Conservation (phyloP, 805 yeast genomes). For the Ogataea saltuana region DNA sequence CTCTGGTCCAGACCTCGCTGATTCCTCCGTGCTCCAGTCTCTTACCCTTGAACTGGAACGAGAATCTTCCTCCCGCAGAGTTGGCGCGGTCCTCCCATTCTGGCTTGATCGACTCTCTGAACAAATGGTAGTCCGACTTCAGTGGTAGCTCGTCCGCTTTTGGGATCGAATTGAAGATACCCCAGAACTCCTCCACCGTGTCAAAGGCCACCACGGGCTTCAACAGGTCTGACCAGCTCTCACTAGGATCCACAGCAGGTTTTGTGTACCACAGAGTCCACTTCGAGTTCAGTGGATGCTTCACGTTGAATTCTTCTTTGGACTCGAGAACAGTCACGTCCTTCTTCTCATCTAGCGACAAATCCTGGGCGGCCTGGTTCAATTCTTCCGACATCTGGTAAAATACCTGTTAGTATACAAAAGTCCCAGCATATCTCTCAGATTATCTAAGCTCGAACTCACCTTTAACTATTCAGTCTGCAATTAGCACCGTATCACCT, state of each 20-base stretch:
- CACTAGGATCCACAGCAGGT: slow-evolving; percentile 76
- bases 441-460: too few species aligned
- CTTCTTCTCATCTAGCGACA: slow-evolving; percentile 37
- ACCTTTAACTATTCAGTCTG: slow-evolving; percentile 9
- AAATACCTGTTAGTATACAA: not conserved
- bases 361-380: slow-evolving; percentile 36
- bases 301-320: slow-evolving; percentile 65
- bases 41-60: slow-evolving; percentile 69
- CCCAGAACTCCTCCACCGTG: slow-evolving; percentile 99
- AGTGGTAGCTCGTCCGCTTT: slow-evolving; percentile 86
- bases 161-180: slow-evolving; percentile 91
- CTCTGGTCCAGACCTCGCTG: slow-evolving; percentile 90
- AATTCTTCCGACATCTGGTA: slow-evolving; percentile 37
- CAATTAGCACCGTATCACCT: slow-evolving; percentile 2
- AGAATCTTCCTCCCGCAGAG: slow-evolving; percentile 93
- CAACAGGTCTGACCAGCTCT: slow-evolving; percentile 89
- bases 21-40: slow-evolving; percentile 47
- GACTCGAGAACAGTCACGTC: slow-evolving; percentile 56
- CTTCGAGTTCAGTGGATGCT: slow-evolving; percentile 85
- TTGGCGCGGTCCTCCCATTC: slow-evolving; percentile 97
- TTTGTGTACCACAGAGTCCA: slow-evolving; percentile 99
- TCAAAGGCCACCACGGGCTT: slow-evolving; percentile 90
- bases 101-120: slow-evolving; percentile 91
- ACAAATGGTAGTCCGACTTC: slow-evolving; percentile 92
- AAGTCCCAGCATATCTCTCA: not conserved